phyloP scores from a whole-genome alignment of 1,139 yeast species.

The Scheffersomyces quercinus region DNA sequence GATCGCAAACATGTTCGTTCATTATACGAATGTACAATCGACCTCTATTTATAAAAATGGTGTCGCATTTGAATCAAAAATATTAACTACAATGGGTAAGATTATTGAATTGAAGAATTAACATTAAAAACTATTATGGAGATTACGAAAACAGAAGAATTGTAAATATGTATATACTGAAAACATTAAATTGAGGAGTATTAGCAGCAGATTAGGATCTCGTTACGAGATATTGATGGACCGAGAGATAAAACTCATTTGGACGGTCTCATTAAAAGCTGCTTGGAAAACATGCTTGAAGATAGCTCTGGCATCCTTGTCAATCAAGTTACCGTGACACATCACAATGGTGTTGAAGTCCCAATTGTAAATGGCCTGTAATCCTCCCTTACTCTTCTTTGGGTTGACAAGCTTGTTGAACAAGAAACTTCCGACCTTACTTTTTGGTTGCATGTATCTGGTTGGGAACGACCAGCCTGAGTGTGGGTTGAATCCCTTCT shows the following conservation, averaged over 20 bases:
- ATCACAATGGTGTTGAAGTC: constrained; percentile 22
- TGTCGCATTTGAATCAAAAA: no score
- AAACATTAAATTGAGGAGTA: no score
- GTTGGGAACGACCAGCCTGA: constrained; percentile 22
- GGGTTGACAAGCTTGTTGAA: constrained; percentile 26
- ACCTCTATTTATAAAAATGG: no score
- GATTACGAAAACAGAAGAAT: no score
- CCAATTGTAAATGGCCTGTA: constrained; percentile 21
- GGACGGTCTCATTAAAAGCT: not conserved
- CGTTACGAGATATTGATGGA: no score
- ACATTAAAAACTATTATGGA: no score
- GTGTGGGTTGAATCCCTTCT: constrained; percentile 19
- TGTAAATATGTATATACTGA: no score
- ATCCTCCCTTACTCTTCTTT: constrained; percentile 14
- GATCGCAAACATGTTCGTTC: no score
- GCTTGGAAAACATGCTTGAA: constrained; percentile 16
- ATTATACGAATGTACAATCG: no score
- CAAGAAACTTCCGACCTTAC: constrained; percentile 26
- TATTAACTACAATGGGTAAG: no score
- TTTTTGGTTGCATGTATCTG: constrained; percentile 22
- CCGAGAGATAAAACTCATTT: not conserved
- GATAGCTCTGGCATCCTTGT: constrained; percentile 19
- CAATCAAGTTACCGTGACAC: constrained; percentile 27
- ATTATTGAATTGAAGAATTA: no score
- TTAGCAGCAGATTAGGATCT: no score